Base-by-base conservation (phyloP, 352 stramenopile species). In the Globisporangium yorkense region DNA sequence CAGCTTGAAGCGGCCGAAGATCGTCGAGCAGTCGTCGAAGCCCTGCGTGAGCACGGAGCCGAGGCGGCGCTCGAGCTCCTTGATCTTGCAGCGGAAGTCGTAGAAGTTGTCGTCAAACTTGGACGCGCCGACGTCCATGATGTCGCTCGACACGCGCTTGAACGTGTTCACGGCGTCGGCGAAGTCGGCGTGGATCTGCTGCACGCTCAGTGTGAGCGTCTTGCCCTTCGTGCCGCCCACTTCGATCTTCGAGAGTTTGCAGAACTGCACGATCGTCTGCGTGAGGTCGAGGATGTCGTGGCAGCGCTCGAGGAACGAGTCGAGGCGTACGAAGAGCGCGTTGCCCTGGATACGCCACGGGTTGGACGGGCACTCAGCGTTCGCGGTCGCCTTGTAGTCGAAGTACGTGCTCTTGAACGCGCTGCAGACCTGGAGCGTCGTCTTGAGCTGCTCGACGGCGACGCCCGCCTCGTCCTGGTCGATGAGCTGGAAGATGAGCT, bases 41-140 rank as follows among this genome's bases (percentile, higher is more conserved):
- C 89, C 95, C 46, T 98, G 87, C 2, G 89, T 97, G 37, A 99
- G 81, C 15, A 99, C 91, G 5, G 95, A 96, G n/a, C 92, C 96
- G 5, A 99, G 81, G 13, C 96, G 88, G 8, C 96, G 89, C 74
- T 99, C 97, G 29, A 99, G 84, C 68, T 99, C 97, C 67, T 99
- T 99, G 63, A 99, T 98, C 63, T 95, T 97, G 72, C 94, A 97
- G 37, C 94, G 87, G 54, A 99, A 98, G 50, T 97, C 87, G 65
- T 98, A 98, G 57, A 98, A 99, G 62, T 99, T 96, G 67, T 98
- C 92, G 64, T 99, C 96, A 51, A 99, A 99, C 68, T 98, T 89
- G 45, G 92, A 97, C 18, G 90, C 95, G 20, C 86, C 89, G 21
- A 99, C 96, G 63, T 99, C 94, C 94, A 99, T 98, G 41, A 99